Evolutionary conservation across 2,329 filamentous ascomycete genomes (phyloP).

Genomic region (Aspergillus oerlinghausenensis): DNA sequence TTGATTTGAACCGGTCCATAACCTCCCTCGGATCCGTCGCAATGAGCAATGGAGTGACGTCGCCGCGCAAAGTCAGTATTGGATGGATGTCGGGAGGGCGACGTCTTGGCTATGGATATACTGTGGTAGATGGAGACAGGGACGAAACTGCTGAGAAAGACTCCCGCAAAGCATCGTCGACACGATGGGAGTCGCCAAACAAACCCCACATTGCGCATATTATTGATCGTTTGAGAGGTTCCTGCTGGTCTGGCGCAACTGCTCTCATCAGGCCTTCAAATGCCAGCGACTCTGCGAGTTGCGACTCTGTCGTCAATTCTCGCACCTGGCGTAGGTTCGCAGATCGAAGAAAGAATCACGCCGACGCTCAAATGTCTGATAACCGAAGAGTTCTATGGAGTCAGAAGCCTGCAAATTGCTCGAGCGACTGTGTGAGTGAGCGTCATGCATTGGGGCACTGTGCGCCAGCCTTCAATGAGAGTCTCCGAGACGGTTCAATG

Average conservation of each 20-base stretch:
- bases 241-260: slow-evolving; percentile 11
- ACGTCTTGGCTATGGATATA: slow-evolving; percentile 38
- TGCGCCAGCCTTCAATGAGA: not conserved
- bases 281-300: slow-evolving; percentile 8
- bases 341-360: slow-evolving; percentile 7
- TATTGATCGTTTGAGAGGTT: slow-evolving; percentile 9
- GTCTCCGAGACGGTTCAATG: slow-evolving; percentile 2
- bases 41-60: slow-evolving; percentile 1
- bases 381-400: slow-evolving; percentile 11
- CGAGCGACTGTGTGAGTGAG: slow-evolving; percentile 2
- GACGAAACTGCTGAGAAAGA: not conserved
- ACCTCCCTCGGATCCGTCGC: not conserved
- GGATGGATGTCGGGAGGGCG: slow-evolving; percentile 41
- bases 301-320: slow-evolving; percentile 6
- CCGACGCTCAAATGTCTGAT: not conserved
- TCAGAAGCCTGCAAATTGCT: slow-evolving; percentile 12
- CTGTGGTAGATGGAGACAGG: slow-evolving; percentile 24
- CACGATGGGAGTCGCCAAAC: slow-evolving; percentile 4
- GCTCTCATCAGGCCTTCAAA: slow-evolving; percentile 7
- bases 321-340: slow-evolving; percentile 18
- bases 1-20: slow-evolving; percentile 15
- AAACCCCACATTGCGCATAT: slow-evolving; percentile 8
- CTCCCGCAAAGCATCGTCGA: slow-evolving; percentile 1
- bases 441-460: slow-evolving; percentile 1
- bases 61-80: slow-evolving; percentile 33